phyloP scores from a whole-genome alignment of 2,329 filamentous ascomycete genomes.

The Sordariomycetes sp. region DNA sequence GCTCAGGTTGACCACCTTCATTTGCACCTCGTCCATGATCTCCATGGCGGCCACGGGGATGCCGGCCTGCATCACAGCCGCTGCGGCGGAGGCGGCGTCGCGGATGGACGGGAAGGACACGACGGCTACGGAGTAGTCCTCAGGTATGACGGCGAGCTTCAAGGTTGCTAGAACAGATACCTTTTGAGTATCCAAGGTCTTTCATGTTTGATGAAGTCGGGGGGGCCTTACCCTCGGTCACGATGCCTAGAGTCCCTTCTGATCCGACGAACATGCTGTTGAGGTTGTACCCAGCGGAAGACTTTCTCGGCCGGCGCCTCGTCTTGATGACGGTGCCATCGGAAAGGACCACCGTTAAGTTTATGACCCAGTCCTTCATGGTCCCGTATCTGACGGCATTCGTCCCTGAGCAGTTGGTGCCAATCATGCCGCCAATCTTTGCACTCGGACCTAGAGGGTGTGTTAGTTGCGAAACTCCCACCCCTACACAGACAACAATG shows the following conservation, averaged over 20 bases:
- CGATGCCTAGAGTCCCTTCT: slow-evolving; percentile 68
- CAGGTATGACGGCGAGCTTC: slow-evolving; percentile 64
- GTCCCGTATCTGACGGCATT: slow-evolving; percentile 73
- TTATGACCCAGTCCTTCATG: slow-evolving; percentile 82
- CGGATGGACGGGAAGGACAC: slow-evolving; percentile 68
- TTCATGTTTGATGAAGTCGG: not conserved
- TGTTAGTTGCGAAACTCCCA: not conserved
- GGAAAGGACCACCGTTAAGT: slow-evolving; percentile 66
- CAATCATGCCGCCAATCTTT: slow-evolving; percentile 74
- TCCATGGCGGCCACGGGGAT: slow-evolving; percentile 68
- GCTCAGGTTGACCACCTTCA: slow-evolving; percentile 67
- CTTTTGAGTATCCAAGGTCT: not conserved
- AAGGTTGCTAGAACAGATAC: slow-evolving; percentile 42
- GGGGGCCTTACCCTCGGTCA: slow-evolving; percentile 49
- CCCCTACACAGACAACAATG: not conserved
- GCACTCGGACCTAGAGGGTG: slow-evolving; percentile 39
- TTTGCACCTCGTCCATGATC: slow-evolving; percentile 81
- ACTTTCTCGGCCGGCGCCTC: slow-evolving; percentile 62
- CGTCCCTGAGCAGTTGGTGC: slow-evolving; percentile 65
- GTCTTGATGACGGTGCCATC: slow-evolving; percentile 74
- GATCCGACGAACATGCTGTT: slow-evolving; percentile 70
- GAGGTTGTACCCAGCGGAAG: slow-evolving; percentile 72
- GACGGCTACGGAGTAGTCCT: slow-evolving; percentile 65
- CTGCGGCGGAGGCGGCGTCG: slow-evolving; percentile 61
- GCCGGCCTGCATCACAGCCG: slow-evolving; percentile 61